Base-by-base conservation (phyloP, 129 eudicot species). In the Flaveria ramosissima region DNA sequence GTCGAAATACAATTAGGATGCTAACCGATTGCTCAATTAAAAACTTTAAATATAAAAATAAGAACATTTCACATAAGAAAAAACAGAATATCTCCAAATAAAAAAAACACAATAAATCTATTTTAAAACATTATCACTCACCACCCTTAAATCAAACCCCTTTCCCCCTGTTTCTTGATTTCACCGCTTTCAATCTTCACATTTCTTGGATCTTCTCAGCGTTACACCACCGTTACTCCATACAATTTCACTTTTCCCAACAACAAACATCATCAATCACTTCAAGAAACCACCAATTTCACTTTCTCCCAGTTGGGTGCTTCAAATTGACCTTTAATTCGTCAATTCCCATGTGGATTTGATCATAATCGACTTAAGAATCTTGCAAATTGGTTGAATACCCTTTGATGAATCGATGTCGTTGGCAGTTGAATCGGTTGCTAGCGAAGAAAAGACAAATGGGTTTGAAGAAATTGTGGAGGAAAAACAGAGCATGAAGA, bases 351-450 rank as follows among this genome's bases (percentile, higher is more conserved):
- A 64, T 57, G 73, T 48, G 50, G 60, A 72, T 78, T 36, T 67
- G 20, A 71, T 48, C 82, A 71, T 21, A 51, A 61, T 53, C 55
- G 9, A 52, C 59, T 72, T 36, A 59, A 78, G 71, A 47, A 32
- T 70, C 76, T 70, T 19, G 57, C 16, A 13, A 16, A 20, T 59
- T 71, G 19, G 30, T 50, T 52, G 12, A 19, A 20, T 43, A 19
- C 77, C 43, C 19, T 32, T 70, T 78, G 59, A 46, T 42, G 81
- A 68, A 56, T 23, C 74, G 64, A 79, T 82, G 88, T 85, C 86
- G 69, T 73, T 78, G 65, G 76, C 73, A 59, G 74, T 76, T 19
- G 80, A 83, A 77, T 75, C 85, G 73, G 84, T 62, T 79, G 51
- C 87, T 24, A 76, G 83, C 20, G 78, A 87, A n/a, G 82, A 59